Evolutionary conservation across 1,284 basidiomycete genomes (phyloP).

Genomic region (Leccinum fallax): DNA sequence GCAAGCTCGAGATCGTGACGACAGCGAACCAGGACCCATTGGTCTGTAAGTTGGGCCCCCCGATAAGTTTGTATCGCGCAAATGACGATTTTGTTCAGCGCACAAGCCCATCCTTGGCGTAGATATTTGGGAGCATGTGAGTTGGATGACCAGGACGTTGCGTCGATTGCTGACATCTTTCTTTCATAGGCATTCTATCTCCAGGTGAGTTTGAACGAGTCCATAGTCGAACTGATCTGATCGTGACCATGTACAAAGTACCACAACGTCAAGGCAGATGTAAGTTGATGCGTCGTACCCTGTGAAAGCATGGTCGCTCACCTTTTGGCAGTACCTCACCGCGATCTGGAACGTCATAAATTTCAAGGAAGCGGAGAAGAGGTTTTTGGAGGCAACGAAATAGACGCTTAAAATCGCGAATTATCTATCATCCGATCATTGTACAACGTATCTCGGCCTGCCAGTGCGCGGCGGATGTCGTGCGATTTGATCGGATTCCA

Average conservation of each 20-base stretch:
- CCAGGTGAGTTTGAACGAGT: slow-evolving; percentile 39
- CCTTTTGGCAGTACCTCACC: slow-evolving; percentile 63
- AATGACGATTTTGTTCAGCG: slow-evolving; percentile 42
- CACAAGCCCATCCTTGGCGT: slow-evolving; percentile 93
- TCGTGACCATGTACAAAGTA: slow-evolving; percentile 55
- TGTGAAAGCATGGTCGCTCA: slow-evolving; percentile 2
- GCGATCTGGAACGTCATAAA: slow-evolving; percentile 86
- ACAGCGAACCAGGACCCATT: slow-evolving; percentile 98
- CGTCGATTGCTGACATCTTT: slow-evolving; percentile 12
- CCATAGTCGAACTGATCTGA: background rate
- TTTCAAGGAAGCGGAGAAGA: slow-evolving; percentile 77
- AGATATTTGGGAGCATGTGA: slow-evolving; percentile 94
- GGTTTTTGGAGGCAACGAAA: slow-evolving; percentile 57
- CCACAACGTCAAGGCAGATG: slow-evolving; percentile 90
- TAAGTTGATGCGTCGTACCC: slow-evolving; percentile 44
- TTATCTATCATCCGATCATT: slow-evolving; percentile 5
- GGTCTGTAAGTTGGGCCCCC: slow-evolving; percentile 50
- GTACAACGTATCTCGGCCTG: slow-evolving; percentile 7
- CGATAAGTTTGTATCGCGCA: background rate
- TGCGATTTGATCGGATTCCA: background rate
- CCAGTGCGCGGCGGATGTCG: background rate
- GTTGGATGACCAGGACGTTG: slow-evolving; percentile 29
- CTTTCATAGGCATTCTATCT: slow-evolving; percentile 73
- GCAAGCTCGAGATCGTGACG: slow-evolving; percentile 87
- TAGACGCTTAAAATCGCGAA: slow-evolving; percentile 13